A percentile compares a stretch with the other conserved stretches of the same genome.
These are phyloP conservation scores for Lotus japonicus DNA, from an alignment of 306 rosid species.

Conservation along the genomic window DNA sequence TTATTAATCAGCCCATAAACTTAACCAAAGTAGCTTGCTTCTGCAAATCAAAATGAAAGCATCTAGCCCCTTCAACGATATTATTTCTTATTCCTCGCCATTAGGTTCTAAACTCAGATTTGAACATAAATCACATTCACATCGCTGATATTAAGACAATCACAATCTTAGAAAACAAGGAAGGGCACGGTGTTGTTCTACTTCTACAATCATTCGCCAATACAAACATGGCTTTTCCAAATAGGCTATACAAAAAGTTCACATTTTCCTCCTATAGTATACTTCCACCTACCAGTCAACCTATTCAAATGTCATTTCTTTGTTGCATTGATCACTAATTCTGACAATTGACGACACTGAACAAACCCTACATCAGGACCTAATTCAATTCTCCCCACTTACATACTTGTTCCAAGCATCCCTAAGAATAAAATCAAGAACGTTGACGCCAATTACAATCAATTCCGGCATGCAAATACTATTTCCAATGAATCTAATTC, in stretches of 20 bases:
- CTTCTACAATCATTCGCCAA: not conserved
- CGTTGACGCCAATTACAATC: not conserved
- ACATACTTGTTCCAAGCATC: not conserved
- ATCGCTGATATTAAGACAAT: too few species aligned
- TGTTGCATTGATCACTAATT: not conserved
- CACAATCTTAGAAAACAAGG: too few species aligned
- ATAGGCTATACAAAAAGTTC: not conserved
- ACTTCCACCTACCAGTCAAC: not conserved
- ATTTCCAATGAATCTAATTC: not conserved
- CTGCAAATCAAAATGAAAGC: not conserved
- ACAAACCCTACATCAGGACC: not conserved
- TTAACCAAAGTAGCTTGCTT: not conserved
- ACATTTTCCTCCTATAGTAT: not conserved
- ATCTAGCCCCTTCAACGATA: not conserved
- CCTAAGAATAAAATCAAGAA: not conserved
- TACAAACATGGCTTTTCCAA: not conserved
- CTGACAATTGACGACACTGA: not conserved
- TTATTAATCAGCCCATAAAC: not conserved
- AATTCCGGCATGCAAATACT: not conserved
- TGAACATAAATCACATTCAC: too few species aligned
- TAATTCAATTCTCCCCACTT: not conserved
- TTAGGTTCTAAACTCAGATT: too few species aligned
- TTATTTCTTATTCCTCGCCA: too few species aligned
- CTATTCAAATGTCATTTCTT: not conserved
- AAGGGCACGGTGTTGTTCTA: too few species aligned